phyloP scores from a whole-genome alignment of 352 stramenopile genomes.

The Phytophthora megakarya region DNA sequence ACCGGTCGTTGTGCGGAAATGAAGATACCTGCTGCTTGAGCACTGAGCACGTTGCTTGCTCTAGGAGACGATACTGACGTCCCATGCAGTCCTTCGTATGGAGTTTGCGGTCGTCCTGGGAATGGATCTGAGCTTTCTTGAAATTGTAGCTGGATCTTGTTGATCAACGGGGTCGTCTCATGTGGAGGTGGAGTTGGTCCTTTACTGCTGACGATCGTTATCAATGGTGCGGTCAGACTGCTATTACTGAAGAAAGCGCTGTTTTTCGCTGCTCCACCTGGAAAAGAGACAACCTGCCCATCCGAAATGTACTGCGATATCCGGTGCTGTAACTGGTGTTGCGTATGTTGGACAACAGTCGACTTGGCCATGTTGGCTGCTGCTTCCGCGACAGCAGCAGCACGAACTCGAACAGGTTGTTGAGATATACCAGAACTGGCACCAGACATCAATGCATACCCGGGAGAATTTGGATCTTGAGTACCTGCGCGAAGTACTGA shows the following conservation, averaged over 20 bases:
- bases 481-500: conserved; percentile 11
- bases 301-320: conserved; percentile 4
- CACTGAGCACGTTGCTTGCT: conserved; percentile 14
- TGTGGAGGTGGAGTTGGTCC: conserved; percentile 13
- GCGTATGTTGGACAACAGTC: conserved; percentile 9
- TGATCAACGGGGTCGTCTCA: conserved; percentile 12
- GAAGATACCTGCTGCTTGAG: conserved; percentile 19
- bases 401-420: conserved; percentile 32
- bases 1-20: conserved; percentile 19
- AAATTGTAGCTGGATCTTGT: conserved; percentile 27
- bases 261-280: conserved; percentile 15
- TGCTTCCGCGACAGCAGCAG: conserved; percentile 29
- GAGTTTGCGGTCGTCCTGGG: conserved; percentile 15
- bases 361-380: conserved; percentile 28
- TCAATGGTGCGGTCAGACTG: conserved; percentile 35
- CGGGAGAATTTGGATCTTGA: conserved; percentile 20
- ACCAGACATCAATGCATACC: conserved; percentile 17
- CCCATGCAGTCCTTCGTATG: conserved; percentile 11
- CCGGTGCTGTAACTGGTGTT: conserved; percentile 17
- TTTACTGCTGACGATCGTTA: conserved; percentile 36
- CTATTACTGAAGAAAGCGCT: conserved; percentile 35
- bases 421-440: conserved; percentile 3
- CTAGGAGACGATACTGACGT: conserved; percentile 23
- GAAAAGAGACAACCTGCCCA: conserved; percentile 5
- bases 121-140: conserved; percentile 7